Percentiles rank a stretch among this genome's conserved stretches.
Evolutionary conservation across 2,329 filamentous ascomycete species (phyloP).

Genomic region (Chrysoporthe deuterocubensis): DNA sequence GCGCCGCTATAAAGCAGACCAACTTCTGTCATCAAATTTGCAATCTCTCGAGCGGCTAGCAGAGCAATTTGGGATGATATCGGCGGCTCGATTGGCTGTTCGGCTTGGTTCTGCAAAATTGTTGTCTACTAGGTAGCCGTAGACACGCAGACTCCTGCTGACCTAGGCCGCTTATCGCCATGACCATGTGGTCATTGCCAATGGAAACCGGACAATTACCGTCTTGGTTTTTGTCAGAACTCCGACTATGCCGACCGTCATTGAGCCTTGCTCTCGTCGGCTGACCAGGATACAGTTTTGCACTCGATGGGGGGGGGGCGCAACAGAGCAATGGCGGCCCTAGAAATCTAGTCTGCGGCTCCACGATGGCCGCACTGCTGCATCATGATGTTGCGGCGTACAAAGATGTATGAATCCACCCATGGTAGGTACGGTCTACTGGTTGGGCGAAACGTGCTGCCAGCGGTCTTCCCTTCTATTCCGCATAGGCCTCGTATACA

Average conservation of each 20-base stretch:
- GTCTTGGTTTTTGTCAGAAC: background rate
- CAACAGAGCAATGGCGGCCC: background rate
- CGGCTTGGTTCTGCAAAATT: background rate
- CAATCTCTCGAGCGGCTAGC: background rate
- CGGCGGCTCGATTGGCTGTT: background rate
- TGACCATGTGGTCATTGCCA: background rate
- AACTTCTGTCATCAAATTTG: background rate
- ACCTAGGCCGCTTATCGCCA: background rate
- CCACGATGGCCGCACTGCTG: background rate
- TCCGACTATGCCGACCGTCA: background rate
- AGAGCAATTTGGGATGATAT: background rate
- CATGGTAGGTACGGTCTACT: background rate
- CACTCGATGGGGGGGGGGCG: background rate
- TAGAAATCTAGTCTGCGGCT: background rate
- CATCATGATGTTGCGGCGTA: background rate
- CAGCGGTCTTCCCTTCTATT: background rate
- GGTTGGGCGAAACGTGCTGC: background rate
- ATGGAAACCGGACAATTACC: background rate
- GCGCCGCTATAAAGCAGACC: background rate
- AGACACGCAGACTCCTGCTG: background rate
- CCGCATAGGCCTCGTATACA: no score
- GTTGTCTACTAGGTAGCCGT: background rate
- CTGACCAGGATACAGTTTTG: background rate
- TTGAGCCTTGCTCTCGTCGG: background rate
- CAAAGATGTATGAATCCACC: background rate